These are phyloP conservation scores for Daldinia vernicosa DNA, from an alignment of 495 filamentous ascomycete species.

Conservation along the genomic window DNA sequence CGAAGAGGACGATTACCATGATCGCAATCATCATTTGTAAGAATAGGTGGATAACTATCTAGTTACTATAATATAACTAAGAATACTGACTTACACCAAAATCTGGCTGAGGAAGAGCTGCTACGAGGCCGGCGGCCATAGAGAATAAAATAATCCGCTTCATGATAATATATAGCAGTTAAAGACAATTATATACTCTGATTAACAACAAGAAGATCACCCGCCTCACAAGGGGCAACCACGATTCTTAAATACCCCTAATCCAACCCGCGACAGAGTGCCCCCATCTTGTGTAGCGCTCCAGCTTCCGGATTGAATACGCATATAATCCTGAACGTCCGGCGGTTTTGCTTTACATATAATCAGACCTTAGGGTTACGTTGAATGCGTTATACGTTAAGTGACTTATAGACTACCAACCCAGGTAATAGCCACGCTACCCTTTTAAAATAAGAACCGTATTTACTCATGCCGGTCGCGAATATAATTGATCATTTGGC, in stretches of 20 bases:
- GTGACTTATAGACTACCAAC: neutral
- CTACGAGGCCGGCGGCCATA: neutral
- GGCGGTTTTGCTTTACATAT: neutral
- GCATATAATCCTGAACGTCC: neutral
- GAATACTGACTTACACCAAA: neutral
- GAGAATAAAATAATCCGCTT: neutral
- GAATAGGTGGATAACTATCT: neutral
- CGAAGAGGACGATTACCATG: neutral
- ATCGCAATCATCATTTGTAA: neutral
- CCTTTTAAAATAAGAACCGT: neutral
- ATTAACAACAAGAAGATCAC: neutral
- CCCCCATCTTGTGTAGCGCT: neutral
- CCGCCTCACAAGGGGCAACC: neutral
- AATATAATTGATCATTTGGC: neutral
- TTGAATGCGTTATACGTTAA: neutral
- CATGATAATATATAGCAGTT: neutral
- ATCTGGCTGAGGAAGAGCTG: neutral
- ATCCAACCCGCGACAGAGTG: neutral
- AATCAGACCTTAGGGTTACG: neutral
- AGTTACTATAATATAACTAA: neutral
- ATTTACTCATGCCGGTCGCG: neutral
- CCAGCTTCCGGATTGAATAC: neutral
- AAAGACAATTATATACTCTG: neutral
- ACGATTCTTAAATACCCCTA: neutral
- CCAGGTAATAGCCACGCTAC: neutral